Evolutionary conservation across 2,329 filamentous ascomycete genomes (phyloP).

Genomic region (Neofusicoccum sp.): DNA sequence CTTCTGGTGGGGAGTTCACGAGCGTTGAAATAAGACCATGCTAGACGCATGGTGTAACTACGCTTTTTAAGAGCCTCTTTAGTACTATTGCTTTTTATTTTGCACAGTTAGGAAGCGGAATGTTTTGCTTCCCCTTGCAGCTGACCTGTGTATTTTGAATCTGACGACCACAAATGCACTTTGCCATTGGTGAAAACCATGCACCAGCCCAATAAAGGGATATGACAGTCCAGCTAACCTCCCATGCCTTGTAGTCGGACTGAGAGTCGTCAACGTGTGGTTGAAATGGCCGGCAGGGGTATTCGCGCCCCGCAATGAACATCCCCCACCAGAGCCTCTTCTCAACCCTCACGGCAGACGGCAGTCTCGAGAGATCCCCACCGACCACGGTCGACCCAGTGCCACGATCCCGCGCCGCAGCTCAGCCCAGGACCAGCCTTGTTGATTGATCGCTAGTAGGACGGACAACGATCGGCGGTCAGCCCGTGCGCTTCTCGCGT

Average conservation of each 20-base stretch:
- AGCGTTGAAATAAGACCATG: conserved; percentile 10
- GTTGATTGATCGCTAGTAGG: neutral
- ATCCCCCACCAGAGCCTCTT: neutral
- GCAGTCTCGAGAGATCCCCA: neutral
- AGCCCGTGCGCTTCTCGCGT: neutral
- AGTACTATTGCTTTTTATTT: conserved; percentile 2
- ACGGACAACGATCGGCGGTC: neutral
- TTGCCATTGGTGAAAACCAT: too few relatives aligned
- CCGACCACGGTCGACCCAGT: neutral
- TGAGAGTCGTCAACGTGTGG: neutral
- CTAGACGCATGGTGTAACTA: conserved; percentile 13
- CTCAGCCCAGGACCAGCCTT: neutral
- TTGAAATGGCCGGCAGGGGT: neutral
- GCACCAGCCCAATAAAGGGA: too few relatives aligned
- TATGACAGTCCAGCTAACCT: neutral
- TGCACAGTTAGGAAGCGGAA: neutral
- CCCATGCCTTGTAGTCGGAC: neutral
- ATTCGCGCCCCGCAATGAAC: neutral
- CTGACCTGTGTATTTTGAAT: neutral
- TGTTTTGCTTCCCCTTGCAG: neutral
- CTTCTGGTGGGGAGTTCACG: conserved; percentile 1
- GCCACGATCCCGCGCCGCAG: neutral
- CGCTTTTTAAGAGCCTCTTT: conserved; percentile 13
- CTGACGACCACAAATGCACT: too few relatives aligned
- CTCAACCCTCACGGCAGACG: neutral